Conservation (phyloP, 1,139 yeast genomes). For the Scheffersomyces parashehatae region DNA sequence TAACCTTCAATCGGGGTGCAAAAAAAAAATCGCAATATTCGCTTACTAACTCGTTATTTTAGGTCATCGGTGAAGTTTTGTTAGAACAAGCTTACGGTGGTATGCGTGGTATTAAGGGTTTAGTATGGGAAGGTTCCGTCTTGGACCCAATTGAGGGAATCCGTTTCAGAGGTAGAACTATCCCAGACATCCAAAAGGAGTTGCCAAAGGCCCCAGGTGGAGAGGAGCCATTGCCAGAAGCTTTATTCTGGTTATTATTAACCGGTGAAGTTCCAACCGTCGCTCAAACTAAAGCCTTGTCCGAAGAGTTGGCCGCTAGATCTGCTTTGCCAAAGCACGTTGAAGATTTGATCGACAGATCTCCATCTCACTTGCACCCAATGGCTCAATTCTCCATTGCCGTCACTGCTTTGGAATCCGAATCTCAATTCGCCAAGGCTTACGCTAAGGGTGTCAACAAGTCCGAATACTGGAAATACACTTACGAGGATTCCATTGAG, state of each 20-base stretch:
- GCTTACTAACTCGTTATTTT: conserved; percentile 12
- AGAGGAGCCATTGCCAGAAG: conserved; percentile 83
- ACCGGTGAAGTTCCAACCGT: conserved; percentile 87
- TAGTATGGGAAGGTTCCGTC: conserved; percentile 99
- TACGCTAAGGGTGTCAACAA: conserved; percentile 88
- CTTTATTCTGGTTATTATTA: conserved; percentile 86
- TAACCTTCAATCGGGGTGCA: neutral
- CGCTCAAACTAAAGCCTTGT: conserved; percentile 72
- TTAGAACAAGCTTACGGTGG: conserved; percentile 99
- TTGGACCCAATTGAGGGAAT: conserved; percentile 98
- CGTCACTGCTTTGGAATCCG: conserved; percentile 86
- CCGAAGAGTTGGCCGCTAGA: conserved; percentile 83
- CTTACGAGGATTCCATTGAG: conserved; percentile 86
- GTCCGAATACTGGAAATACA: conserved; percentile 88
- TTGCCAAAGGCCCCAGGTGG: conserved; percentile 95
- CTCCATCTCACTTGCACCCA: conserved; percentile 90
- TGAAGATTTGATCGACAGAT: conserved; percentile 74
- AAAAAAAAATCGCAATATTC: neutral
- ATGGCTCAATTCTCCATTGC: conserved; percentile 97
- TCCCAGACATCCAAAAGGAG: conserved; percentile 90
- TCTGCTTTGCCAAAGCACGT: conserved; percentile 85
- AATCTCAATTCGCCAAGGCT: conserved; percentile 87
- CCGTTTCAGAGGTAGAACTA: conserved; percentile 97
- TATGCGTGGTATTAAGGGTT: conserved; percentile 97
- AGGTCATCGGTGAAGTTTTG: conserved; percentile 86